A percentile compares a stretch with the other conserved stretches of the same genome.
Evolutionary conservation across 2,329 filamentous ascomycete species (phyloP).

Genomic region (Triangularia setosa): DNA sequence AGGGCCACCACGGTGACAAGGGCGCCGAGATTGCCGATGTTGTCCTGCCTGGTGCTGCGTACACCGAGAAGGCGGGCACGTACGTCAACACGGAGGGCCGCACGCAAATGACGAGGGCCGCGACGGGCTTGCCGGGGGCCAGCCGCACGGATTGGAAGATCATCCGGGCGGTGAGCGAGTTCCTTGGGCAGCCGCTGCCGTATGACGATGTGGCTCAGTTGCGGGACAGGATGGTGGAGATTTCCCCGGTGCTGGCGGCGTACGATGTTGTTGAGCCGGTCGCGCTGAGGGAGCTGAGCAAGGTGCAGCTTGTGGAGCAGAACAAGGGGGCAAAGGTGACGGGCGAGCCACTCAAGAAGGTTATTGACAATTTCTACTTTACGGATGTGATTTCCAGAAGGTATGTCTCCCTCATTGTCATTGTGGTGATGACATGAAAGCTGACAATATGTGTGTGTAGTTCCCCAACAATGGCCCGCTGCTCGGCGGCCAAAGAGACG

Average conservation of each 20-base stretch:
- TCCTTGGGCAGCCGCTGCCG: slow-evolving; percentile 78
- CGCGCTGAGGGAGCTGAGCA: slow-evolving; percentile 71
- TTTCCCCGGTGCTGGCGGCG: slow-evolving; percentile 81
- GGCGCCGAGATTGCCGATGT: slow-evolving; percentile 92
- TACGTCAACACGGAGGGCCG: slow-evolving; percentile 98
- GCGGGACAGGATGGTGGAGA: slow-evolving; percentile 90
- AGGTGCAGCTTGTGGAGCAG: slow-evolving; percentile 91
- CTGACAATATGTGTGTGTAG: slow-evolving; percentile 42
- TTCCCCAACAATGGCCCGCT: slow-evolving; percentile 97
- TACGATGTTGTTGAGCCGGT: slow-evolving; percentile 90
- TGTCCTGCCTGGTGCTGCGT: slow-evolving; percentile 88
- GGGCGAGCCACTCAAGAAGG: slow-evolving; percentile 72
- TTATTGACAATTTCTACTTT: slow-evolving; percentile 96
- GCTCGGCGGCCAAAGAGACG: slow-evolving; percentile 85
- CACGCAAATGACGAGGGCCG: slow-evolving; percentile 87
- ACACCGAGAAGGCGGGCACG: slow-evolving; percentile 94
- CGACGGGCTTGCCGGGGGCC: slow-evolving; percentile 83
- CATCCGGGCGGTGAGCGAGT: slow-evolving; percentile 86
- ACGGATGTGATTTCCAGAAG: slow-evolving; percentile 96
- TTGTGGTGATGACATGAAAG: neutral
- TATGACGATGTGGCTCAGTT: slow-evolving; percentile 91
- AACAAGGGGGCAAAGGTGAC: slow-evolving; percentile 82
- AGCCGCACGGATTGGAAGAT: slow-evolving; percentile 99
- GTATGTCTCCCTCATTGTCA: slow-evolving; percentile 48
- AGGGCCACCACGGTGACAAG: slow-evolving; percentile 94